Evolutionary conservation across 1,284 basidiomycete species (phyloP), one percentile per base, ranked within the genome.

Genomic region (Sanghuangporus sanghuang): DNA sequence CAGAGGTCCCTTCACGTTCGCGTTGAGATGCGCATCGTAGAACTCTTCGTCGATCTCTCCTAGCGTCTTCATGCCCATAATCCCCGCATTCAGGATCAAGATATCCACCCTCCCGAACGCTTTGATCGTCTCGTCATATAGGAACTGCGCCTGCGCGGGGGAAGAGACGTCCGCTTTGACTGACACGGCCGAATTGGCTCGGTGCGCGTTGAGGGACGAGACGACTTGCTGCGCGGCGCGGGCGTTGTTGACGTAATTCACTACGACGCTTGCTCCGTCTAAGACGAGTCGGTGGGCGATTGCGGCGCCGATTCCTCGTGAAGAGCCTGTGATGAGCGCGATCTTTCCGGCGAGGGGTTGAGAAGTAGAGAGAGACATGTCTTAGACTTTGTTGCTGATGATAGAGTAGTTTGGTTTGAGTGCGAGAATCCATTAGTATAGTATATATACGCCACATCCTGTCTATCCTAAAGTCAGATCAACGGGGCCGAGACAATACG

Each of bases 261-360:
- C 77, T 23, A 85, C 77, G 59, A 87, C 84, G 66, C 76, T 79
- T 16, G 84, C 84, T 21, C 85, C 85, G 67, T 84, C 76, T 39
- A 76, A 76, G 8, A 81, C 85, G 39, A 87, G 77, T 36, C 76
- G 74, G 48, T 72, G 75, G 0, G 82, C 84, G 61, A 86, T 14
- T 16, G 82, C 77, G 1, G 83, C 83, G 38, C 85, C 85, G 46
- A 84, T 86, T 16, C 79, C 80, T 21, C 82, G 79, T 27, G 85
- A 85, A 5, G 83, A 85, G 44, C 85, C 84, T 11, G 85, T 86
- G 40, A 86, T 77, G 56, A 86, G 71, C 21, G 83, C 83, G 21
- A 83, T 78, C 73, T 82, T 84, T 57, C 78, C 80, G 75, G 68
- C 62, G 62, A 72, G 71, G 49, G 68, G 50, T 23, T 49, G 49